Evolutionary conservation across 2,329 filamentous ascomycete species (phyloP).

Genomic region (Pezicula rhizophila): DNA sequence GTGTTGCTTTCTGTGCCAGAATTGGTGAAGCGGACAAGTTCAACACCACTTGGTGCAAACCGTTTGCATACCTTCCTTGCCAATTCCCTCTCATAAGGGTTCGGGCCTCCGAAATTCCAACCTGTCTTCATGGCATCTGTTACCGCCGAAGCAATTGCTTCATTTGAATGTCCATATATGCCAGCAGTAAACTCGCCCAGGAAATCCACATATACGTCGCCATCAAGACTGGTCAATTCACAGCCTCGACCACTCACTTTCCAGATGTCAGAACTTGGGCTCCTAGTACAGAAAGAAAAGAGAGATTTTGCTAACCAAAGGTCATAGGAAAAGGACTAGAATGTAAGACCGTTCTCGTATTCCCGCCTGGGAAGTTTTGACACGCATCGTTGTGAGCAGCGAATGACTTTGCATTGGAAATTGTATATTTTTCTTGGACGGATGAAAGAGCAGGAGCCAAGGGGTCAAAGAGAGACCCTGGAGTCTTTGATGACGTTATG

Average conservation of each 20-base stretch:
- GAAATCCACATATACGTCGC: conserved; percentile 47
- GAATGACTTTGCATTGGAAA: conserved; percentile 10
- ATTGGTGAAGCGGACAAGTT: conserved; percentile 55
- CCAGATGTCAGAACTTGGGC: background rate
- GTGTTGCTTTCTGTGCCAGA: conserved; percentile 62
- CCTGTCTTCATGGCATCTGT: conserved; percentile 33
- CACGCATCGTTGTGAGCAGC: conserved; percentile 16
- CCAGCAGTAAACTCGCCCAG: conserved; percentile 59
- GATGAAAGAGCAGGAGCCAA: background rate
- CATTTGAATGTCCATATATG: conserved; percentile 60
- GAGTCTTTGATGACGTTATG: background rate
- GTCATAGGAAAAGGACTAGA: conserved; percentile 18
- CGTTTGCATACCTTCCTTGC: conserved; percentile 42
- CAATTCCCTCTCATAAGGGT: conserved; percentile 42
- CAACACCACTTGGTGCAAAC: conserved; percentile 39
- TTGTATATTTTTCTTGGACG: conserved; percentile 8
- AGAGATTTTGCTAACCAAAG: conserved; percentile 6
- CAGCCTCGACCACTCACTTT: conserved; percentile 11
- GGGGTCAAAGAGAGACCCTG: background rate
- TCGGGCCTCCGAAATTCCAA: conserved; percentile 51
- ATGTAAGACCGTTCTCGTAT: conserved; percentile 20
- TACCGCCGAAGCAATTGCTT: conserved; percentile 44
- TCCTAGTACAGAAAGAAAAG: background rate
- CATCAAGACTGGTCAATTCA: conserved; percentile 16
- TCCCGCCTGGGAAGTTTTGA: conserved; percentile 19